Base-by-base conservation (phyloP, 139 green algal species). In the Volvox reticuliferus region DNA sequence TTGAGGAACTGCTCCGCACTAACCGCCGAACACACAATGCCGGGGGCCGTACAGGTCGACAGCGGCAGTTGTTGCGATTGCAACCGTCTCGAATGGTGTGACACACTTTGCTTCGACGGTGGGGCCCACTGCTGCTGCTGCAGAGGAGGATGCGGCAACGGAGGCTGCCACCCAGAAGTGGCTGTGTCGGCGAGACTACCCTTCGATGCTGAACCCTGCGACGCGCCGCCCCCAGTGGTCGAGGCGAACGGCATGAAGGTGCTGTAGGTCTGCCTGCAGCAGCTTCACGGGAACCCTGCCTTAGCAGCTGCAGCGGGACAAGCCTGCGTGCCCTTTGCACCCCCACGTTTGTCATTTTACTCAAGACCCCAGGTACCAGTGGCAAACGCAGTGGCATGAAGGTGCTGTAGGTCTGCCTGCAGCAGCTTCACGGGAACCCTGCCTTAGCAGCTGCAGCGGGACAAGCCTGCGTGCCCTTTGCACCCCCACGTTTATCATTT, bases 181-280 rank as follows among this genome's bases (percentile, higher is more conserved):
- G 82, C 81, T 28, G 81, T 87, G 81, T 87, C 81, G 17, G 81
- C 30, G 5, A 87, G 32, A 33, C 62, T 61, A 33, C 81, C 62
- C 30, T 86, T 86, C 32, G 62, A 77, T 12, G 62, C 62, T 21
- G 44, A 36, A 20, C 81, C 50, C 61, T 71, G 82, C 2, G 80
- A 44, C 1, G 28, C 79, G 37, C 6, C 79, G 26, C 0, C 55
- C 16, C 50, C 55, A 18, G 80, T 30, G 17, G 61, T 24, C 30
- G 82, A 32, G 62, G 82, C 82, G 82, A 75, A 81, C 12, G 85
- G 69, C 69, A 89, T 36, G 85, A 82, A 82, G 30, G 69, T 61
- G 36, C 85, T 67, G 63, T 88, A 79, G 18, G 82, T 88, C 18
- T 88, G 82, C 82, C 82, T 88, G 65, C 71, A 32, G 71, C 67